Percentiles rank a stretch among this genome's conserved stretches.
phyloP scores from a whole-genome alignment of 768 basidiomycete genomes.

The Pseudohyphozyma bogoriensis region DNA sequence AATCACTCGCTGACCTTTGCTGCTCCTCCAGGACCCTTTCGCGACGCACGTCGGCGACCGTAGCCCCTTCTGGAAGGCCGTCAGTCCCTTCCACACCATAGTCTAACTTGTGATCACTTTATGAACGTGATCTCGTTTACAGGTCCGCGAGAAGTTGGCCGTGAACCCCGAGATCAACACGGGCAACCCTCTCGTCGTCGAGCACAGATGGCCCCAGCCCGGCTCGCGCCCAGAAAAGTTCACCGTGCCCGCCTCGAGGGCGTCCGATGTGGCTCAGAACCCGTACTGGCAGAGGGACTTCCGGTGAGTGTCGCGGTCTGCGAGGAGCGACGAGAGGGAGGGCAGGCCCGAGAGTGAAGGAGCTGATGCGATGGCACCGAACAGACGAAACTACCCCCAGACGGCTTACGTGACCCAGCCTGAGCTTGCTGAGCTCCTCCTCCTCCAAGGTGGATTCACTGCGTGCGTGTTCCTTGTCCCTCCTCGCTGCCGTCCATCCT shows the following conservation, averaged over 20 bases:
- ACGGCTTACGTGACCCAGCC: slow-evolving; percentile 26
- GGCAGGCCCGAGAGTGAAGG: too few species aligned
- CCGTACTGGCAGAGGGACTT: slow-evolving; percentile 28
- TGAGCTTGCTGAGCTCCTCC: slow-evolving; percentile 26
- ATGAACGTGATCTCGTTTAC: too few species aligned
- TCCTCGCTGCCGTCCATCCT: background rate
- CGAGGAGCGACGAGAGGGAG: too few species aligned
- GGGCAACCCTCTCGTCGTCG: slow-evolving; percentile 16
- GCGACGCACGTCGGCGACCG: slow-evolving; percentile 12
- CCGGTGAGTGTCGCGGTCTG: slow-evolving; percentile 2
- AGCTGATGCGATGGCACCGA: too few species aligned
- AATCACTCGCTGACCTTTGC: too few species aligned
- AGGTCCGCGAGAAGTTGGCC: slow-evolving; percentile 19
- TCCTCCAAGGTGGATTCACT: slow-evolving; percentile 27
- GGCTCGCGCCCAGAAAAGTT: slow-evolving; percentile 27
- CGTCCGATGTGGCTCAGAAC: slow-evolving; percentile 28
- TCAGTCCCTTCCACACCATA: too few species aligned
- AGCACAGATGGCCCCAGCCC: slow-evolving; percentile 22
- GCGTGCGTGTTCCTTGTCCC: slow-evolving; percentile 6
- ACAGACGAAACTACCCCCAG: background rate
- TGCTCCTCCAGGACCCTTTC: too few species aligned
- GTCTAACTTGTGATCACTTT: too few species aligned
- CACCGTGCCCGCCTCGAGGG: slow-evolving; percentile 27
- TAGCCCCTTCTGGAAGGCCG: background rate
- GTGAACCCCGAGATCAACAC: slow-evolving; percentile 27